A percentile compares a stretch with the other conserved stretches of the same genome.
These are phyloP conservation scores for Leishmania martiniquensis DNA, from an alignment of 208 protist species.

Conservation along the genomic window DNA sequence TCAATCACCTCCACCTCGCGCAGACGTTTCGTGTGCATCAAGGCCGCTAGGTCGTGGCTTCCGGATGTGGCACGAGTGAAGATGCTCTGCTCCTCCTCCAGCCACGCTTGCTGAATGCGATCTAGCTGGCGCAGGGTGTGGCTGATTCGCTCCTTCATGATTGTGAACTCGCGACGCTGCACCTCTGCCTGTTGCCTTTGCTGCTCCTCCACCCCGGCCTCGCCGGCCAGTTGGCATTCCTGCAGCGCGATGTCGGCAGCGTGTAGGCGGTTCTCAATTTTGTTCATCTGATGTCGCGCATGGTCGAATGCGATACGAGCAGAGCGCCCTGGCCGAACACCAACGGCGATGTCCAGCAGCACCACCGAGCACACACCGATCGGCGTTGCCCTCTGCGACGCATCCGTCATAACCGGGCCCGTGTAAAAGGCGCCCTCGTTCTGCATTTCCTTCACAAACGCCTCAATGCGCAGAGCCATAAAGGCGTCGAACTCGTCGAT, in stretches of 20 bases:
- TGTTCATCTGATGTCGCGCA: constrained; percentile 38
- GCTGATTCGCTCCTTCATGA: constrained; percentile 68
- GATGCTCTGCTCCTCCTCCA: constrained; percentile 59
- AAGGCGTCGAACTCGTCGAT: constrained; percentile 87
- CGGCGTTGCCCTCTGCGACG: constrained; percentile 39
- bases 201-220: constrained; percentile 4
- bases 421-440: constrained; percentile 72
- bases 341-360: constrained; percentile 80
- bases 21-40: constrained; percentile 71
- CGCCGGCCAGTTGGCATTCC: constrained; percentile 6
- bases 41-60: constrained; percentile 43
- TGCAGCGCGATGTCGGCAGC: constrained; percentile 51
- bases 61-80: constrained; percentile 59
- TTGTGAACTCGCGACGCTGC: constrained; percentile 59
- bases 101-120: constrained; percentile 47
- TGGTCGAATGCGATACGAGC: constrained; percentile 83
- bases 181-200: constrained; percentile 25
- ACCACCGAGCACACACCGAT: constrained; percentile 65
- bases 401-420: constrained; percentile 55
- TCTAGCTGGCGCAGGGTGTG: constrained; percentile 50
- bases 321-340: constrained; percentile 67
- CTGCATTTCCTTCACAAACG: constrained; percentile 75
- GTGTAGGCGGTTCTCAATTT: constrained; percentile 66
- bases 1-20: constrained; percentile 72
- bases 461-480: constrained; percentile 54